Conservation (phyloP, 192 early-diverging fungal species). For the Coemansia sp. region DNA sequence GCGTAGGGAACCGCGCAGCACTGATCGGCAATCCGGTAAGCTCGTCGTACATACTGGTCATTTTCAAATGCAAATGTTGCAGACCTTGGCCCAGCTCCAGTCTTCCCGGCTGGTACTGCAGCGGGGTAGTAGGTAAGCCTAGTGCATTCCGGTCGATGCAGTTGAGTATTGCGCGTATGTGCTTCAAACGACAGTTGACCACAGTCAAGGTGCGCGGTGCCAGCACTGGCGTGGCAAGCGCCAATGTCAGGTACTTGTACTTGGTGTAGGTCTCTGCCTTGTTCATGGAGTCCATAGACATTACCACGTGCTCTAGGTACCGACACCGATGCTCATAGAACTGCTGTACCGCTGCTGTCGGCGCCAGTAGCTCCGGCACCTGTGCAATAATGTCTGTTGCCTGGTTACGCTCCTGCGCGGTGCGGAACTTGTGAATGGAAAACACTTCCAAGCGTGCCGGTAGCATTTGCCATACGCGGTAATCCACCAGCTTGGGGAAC, state of each 20-base stretch:
- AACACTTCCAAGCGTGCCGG: constrained; percentile 51
- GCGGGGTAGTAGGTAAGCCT: constrained; percentile 32
- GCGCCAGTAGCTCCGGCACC: constrained; percentile 48
- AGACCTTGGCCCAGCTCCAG: constrained; percentile 39
- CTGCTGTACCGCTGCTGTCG: constrained; percentile 49
- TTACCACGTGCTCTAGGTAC: constrained; percentile 51
- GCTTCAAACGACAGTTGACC: constrained; percentile 53
- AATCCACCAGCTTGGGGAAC: constrained; percentile 39
- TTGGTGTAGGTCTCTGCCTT: constrained; percentile 54
- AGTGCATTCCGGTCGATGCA: constrained; percentile 56
- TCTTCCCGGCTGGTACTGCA: constrained; percentile 49
- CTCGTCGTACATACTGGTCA: constrained; percentile 52
- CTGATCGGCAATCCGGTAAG: constrained; percentile 49
- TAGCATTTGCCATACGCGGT: constrained; percentile 56
- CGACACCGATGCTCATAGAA: constrained; percentile 55
- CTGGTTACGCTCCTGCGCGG: constrained; percentile 51
- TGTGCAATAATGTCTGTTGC: constrained; percentile 52
- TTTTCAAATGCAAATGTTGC: constrained; percentile 51
- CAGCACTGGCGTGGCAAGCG: constrained; percentile 47
- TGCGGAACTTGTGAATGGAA: constrained; percentile 51
- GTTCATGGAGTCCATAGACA: constrained; percentile 58
- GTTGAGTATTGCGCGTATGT: constrained; percentile 52
- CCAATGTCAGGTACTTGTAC: constrained; percentile 54
- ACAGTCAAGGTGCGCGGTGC: constrained; percentile 52
- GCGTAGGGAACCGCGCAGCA: constrained; percentile 36